Conservation (phyloP, 75 land plant species). For the Pinus taeda region DNA sequence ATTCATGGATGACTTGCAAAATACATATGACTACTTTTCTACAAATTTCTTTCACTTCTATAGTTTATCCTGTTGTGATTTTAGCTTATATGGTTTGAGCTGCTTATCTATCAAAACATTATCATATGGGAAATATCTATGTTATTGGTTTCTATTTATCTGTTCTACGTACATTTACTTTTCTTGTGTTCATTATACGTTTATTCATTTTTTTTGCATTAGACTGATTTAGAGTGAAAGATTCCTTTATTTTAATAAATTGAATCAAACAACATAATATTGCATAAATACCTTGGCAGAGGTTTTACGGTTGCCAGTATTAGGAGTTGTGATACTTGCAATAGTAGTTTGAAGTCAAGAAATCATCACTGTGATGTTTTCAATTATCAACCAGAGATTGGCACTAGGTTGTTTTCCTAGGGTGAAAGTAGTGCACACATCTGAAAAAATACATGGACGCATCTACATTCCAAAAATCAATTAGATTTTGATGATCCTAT, state of each 20-base stretch:
- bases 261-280: too few relatives aligned
- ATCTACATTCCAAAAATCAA: slow-evolving; percentile 83
- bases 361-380: slow-evolving; percentile 76
- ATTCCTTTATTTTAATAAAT: too few relatives aligned
- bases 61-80: slow-evolving; percentile 37
- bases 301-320: slow-evolving; percentile 45
- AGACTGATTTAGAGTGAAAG: too few relatives aligned
- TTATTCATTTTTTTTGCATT: too few relatives aligned
- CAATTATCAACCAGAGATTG: slow-evolving; percentile 69
- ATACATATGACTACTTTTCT: background rate
- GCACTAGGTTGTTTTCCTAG: slow-evolving; percentile 69
- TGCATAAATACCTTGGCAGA: slow-evolving; percentile 7
- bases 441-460: slow-evolving; percentile 67
- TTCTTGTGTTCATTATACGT: too few relatives aligned
- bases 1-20: too few relatives aligned
- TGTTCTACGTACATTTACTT: too few relatives aligned
- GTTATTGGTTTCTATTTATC: slow-evolving; percentile 32
- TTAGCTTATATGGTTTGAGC: slow-evolving; percentile 54
- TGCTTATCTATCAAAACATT: slow-evolving; percentile 41
- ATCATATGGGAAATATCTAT: slow-evolving; percentile 16
- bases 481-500: slow-evolving; percentile 63
- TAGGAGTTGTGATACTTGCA: slow-evolving; percentile 67
- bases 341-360: slow-evolving; percentile 80
- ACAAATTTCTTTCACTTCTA: slow-evolving; percentile 39
- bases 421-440: slow-evolving; percentile 77